Base-by-base conservation (phyloP, 306 rosid species). In the Urtica urens region DNA sequence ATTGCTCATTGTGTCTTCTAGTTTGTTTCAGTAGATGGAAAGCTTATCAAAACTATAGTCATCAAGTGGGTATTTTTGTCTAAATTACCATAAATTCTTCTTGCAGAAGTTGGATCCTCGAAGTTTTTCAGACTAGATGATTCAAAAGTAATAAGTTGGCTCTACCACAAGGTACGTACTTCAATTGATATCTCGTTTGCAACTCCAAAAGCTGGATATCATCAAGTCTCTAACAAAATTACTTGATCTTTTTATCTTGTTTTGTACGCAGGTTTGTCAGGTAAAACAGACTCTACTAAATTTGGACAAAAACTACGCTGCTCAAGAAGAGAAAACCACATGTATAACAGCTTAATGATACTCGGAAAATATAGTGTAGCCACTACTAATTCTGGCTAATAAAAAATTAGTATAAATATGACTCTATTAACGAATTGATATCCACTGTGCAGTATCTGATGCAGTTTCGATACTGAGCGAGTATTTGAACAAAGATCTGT, bases 41-140 rank as follows among this genome's bases (percentile, higher is more conserved):
- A 14, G 21, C 46, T 20, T 5, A 11, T 1, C 40, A 16, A 9
- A 0, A 3, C 12, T 3, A 23, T 41, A 41, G 53, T 28, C 49
- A 12, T 34, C 15, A 20, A 16, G 34, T 25, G 13, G 38, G 14
- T 44, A 38, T 14, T 15, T n/a, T 3, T 40, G 16, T 26, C 34
- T 19, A 13, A 27, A 15, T 41, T 22, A 26, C 21, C 17, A 30
- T 38, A 39, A 50, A 50, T 30, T 60, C 42, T 38, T 35, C 49
- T 20, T 75, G 70, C 94, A 90, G 95, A 81, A 57, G 59, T 90
- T 55, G 94, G 82, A 55, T 90, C 95, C 28, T 51, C 62, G 38
- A 85, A 78, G 54, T 81, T 79, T 61, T 90, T 74, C 58, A 81
- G 99, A 73, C 99, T 90, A 23, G 92, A 90, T 38, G 99, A 90